Evolutionary conservation across 2,329 filamentous ascomycete species (phyloP).

Genomic region (Colletotrichum simmondsii): DNA sequence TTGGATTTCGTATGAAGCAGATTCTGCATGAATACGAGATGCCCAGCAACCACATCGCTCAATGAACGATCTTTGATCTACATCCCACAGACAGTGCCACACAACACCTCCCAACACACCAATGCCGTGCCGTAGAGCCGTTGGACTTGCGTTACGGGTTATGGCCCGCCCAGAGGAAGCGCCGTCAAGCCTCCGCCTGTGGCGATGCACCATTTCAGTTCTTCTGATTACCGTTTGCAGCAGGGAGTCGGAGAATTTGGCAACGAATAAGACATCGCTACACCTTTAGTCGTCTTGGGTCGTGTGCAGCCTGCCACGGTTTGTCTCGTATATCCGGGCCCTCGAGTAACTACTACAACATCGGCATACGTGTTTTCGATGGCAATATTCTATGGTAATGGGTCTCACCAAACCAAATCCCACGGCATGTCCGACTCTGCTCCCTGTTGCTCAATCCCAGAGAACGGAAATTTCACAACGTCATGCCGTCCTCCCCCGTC

Average conservation of each 20-base stretch:
- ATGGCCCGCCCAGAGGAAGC: conserved; percentile 6
- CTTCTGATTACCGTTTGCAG: background rate
- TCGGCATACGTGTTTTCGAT: background rate
- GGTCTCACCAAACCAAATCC: background rate
- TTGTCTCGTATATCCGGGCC: background rate
- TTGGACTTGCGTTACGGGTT: conserved; percentile 5
- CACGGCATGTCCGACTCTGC: background rate
- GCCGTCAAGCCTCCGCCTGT: conserved; percentile 7
- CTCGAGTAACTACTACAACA: background rate
- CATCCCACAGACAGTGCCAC: conserved; percentile 14
- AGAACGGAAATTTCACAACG: conserved; percentile 32
- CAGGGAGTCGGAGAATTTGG: background rate
- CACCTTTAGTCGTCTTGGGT: background rate
- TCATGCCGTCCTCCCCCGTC: conserved; percentile 24
- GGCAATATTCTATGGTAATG: background rate
- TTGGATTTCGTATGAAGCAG: conserved; percentile 13
- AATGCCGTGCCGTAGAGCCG: conserved; percentile 16
- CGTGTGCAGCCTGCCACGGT: background rate
- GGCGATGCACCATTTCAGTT: conserved; percentile 13
- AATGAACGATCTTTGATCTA: conserved; percentile 18
- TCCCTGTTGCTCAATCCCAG: conserved; percentile 7
- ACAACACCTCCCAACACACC: background rate
- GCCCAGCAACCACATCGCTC: conserved; percentile 16
- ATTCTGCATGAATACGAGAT: conserved; percentile 34
- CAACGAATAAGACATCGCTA: background rate